Conservation (phyloP, 1,284 basidiomycete genomes). For the Salmacisia buchloeana region DNA sequence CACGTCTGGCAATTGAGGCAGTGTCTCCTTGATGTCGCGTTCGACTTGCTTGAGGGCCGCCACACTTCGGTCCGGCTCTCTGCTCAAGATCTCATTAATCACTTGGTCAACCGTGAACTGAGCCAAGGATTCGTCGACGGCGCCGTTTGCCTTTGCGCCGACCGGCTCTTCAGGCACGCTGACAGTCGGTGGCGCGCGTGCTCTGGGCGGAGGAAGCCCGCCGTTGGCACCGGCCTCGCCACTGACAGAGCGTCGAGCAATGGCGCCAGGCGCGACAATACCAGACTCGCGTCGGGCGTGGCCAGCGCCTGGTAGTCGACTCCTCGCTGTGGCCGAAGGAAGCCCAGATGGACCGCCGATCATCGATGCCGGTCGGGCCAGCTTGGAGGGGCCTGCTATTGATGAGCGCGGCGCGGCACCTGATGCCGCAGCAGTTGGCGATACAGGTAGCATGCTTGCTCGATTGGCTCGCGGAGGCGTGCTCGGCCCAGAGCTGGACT, state of each 20-base stretch:
- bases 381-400: background rate
- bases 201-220: background rate
- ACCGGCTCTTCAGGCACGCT: conserved; percentile 1
- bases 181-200: background rate
- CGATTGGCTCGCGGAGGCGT: conserved; percentile 9
- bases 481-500: background rate
- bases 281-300: conserved; percentile 23
- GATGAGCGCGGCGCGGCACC: conserved; percentile 14
- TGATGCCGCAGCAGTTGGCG: conserved; percentile 11
- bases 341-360: background rate
- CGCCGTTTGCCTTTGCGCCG: conserved; percentile 11
- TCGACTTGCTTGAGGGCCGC: conserved; percentile 76
- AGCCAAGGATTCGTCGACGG: conserved; percentile 16
- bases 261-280: conserved; percentile 10
- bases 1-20: conserved; percentile 29
- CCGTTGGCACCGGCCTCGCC: background rate
- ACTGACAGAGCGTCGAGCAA: conserved; percentile 1
- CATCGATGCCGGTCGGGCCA: conserved; percentile 1
- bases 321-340: conserved; percentile 2
- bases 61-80: conserved; percentile 77
- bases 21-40: conserved; percentile 31
- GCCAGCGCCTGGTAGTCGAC: conserved; percentile 18
- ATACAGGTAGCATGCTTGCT: conserved; percentile 50
- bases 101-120: conserved; percentile 26
- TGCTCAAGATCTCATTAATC: conserved; percentile 62